Evolutionary conservation across 345 rosid species (phyloP).

Genomic region (Gossypium ekmanianum): DNA sequence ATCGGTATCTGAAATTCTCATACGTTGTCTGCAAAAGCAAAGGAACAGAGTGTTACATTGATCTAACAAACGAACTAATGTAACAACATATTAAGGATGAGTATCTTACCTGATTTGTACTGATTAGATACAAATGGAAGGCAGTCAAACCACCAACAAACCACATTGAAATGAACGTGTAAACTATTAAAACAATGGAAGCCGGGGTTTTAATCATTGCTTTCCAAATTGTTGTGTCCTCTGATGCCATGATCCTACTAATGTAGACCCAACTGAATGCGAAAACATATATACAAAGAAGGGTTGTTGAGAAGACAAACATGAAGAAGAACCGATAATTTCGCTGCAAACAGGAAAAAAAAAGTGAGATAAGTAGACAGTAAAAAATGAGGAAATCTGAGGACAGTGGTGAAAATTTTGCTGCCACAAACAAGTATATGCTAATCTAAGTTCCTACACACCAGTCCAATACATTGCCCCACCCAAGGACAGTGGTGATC

Average conservation of each 20-base stretch:
- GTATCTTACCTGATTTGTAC: background rate
- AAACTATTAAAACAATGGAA: background rate
- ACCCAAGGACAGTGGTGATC: background rate
- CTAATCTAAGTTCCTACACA: background rate
- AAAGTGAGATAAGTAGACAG: background rate
- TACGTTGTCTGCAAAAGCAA: background rate
- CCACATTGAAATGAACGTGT: background rate
- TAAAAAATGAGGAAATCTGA: background rate
- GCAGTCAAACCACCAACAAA: background rate
- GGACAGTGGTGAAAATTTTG: background rate
- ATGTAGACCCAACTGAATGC: background rate
- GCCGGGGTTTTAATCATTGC: background rate
- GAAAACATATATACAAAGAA: background rate
- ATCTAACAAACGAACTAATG: background rate
- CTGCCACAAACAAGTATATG: background rate
- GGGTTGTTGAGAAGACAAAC: background rate
- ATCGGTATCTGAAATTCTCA: background rate
- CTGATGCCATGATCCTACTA: background rate
- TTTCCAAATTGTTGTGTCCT: background rate
- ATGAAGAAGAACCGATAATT: background rate
- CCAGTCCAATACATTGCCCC: background rate
- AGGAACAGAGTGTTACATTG: background rate
- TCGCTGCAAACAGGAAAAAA: background rate
- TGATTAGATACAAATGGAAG: background rate
- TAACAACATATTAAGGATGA: background rate